A percentile compares a stretch with the other conserved stretches of the same genome.
phyloP scores from a whole-genome alignment of 805 yeast genomes.

The Tanozyma kutaoensis region DNA sequence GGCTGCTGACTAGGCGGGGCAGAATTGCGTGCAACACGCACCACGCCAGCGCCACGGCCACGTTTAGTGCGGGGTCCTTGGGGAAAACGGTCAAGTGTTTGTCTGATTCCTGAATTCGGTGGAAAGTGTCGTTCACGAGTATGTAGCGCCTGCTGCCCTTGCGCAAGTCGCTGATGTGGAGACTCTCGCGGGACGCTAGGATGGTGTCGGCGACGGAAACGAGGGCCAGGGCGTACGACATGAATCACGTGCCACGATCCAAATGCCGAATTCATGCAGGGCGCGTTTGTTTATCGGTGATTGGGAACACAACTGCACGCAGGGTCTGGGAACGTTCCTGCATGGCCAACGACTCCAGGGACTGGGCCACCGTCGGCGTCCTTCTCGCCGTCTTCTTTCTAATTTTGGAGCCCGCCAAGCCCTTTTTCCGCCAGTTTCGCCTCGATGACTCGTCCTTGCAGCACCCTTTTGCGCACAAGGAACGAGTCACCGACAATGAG shows the following conservation, averaged over 20 bases:
- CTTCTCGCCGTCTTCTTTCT: neutral
- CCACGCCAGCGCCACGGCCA: conserved; percentile 30
- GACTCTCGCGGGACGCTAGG: conserved; percentile 17
- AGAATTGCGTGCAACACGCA: conserved; percentile 22
- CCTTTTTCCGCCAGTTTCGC: neutral
- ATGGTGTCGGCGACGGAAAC: conserved; percentile 21
- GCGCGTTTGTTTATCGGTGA: no score
- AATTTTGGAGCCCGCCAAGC: neutral
- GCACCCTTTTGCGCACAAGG: conserved; percentile 2
- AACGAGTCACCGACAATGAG: conserved; percentile 17
- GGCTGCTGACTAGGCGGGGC: conserved; percentile 20
- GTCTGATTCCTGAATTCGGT: conserved; percentile 33
- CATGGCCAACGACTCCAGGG: no score
- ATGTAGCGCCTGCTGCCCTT: conserved; percentile 37
- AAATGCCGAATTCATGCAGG: no score
- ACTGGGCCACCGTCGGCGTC: neutral
- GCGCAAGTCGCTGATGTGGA: conserved; percentile 21
- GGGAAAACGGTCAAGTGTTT: conserved; percentile 31
- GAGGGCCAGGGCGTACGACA: no score
- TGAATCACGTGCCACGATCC: no score
- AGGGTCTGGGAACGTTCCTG: no score
- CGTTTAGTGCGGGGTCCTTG: conserved; percentile 12
- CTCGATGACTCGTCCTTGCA: neutral
- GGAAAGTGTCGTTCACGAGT: conserved; percentile 33
- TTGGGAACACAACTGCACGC: no score